Conservation (phyloP, 179 eudicot species). For the Spinacia oleracea region DNA sequence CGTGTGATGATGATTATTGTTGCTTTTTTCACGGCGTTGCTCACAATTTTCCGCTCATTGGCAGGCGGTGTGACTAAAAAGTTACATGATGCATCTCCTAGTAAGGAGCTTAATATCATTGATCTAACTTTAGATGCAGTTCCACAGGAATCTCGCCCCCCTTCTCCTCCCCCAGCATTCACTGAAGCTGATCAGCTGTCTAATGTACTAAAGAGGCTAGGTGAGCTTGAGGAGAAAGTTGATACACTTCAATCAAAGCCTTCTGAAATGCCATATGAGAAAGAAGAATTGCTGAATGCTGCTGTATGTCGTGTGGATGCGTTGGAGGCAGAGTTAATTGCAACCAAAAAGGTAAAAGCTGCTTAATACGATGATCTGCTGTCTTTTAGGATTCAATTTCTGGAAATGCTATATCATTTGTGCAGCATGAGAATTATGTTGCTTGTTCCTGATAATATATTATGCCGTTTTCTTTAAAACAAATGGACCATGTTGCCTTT, state of each 20-base stretch:
- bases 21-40: constrained; percentile 62
- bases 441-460: not conserved
- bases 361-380: not conserved
- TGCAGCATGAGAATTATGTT: not conserved
- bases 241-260: constrained; percentile 79
- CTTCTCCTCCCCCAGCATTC: constrained; percentile 72
- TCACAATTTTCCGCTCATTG: constrained; percentile 53
- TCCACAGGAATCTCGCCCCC: constrained; percentile 62
- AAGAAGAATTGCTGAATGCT: constrained; percentile 93
- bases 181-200: constrained; percentile 61
- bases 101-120: constrained; percentile 26
- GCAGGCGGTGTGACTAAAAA: constrained; percentile 48
- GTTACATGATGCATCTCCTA: constrained; percentile 42
- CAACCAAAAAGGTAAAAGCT: constrained; percentile 83
- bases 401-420: not conserved
- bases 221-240: constrained; percentile 90
- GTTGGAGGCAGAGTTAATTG: constrained; percentile 96
- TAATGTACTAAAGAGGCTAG: constrained; percentile 70
- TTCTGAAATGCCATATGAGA: constrained; percentile 89
- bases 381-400: not conserved
- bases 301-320: constrained; percentile 99
- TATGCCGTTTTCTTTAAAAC: not conserved
- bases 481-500: not conserved
- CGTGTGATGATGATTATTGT: constrained; percentile 52
- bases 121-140: constrained; percentile 41